Base-by-base conservation (phyloP, 306 rosid species). In the Herpetospermum pedunculosum region DNA sequence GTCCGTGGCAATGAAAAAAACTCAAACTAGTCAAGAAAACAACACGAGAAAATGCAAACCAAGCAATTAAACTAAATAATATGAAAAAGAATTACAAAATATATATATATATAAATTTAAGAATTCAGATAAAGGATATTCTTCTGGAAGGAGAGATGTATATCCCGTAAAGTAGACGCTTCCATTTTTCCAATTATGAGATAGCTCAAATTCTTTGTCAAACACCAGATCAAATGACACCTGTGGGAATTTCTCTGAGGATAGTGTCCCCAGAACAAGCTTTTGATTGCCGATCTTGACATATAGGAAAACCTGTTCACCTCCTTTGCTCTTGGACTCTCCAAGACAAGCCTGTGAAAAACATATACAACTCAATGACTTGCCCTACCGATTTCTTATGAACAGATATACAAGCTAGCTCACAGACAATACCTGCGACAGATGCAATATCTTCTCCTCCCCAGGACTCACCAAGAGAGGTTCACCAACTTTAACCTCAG, bases 151-250 rank as follows among this genome's bases (percentile, higher is more conserved):
- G 55, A 13, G 25, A 10, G 79, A 54, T 75, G 25, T 77, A 71
- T 79, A 87, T 81, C 95, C 95, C 5, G 74, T 67, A 72, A 88
- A 83, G 83, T 80, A 80, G 57, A 91, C 82, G n/a, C 95, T 85
- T 70, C 95, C 92, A 77, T 80, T 77, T 85, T 88, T 83, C 83
- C 87, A 77, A 80, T 75, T 87, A 74, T 91, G 92, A 46, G 95
- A 88, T 70, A 91, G 79, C 88, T 84, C 86, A 78, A 91, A 88
- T 57, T 82, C 77, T 83, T 83, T 80, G 55, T 80, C 85, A 74
- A 88, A 91, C 41, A 85, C 63, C 73, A 91, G 80, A 80, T 87
- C 94, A 50, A 85, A 80, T 46, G 85, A 81, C 67, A 87, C 64
- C 76, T 83, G 95, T 5, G 92, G 92, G 54, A 81, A 65, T 16